phyloP scores from a whole-genome alignment of 169 alveolate species.

The Plasmodium adleri region DNA sequence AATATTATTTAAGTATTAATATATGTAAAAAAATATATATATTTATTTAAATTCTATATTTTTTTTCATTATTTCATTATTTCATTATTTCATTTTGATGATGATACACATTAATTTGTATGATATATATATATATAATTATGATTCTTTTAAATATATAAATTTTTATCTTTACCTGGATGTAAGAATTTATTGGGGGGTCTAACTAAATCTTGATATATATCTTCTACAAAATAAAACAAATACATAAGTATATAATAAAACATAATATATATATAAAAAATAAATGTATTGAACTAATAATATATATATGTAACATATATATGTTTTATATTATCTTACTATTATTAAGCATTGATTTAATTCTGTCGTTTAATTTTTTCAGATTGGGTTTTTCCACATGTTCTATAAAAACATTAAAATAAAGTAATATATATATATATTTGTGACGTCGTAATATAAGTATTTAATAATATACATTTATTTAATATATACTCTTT shows the following conservation, averaged over 20 bases:
- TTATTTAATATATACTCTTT: constrained; percentile 80
- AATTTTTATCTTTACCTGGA: constrained; percentile 84
- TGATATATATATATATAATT: too few species aligned
- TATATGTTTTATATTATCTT: background rate
- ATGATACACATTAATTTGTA: too few species aligned
- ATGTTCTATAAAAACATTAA: constrained; percentile 11
- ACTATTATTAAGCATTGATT: constrained; percentile 35
- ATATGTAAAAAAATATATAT: too few species aligned
- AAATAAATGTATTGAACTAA: too few species aligned
- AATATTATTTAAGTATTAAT: background rate
- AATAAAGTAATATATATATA: background rate
- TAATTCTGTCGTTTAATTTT: constrained; percentile 40
- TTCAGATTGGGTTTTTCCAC: constrained; percentile 45
- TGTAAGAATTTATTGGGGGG: constrained; percentile 83
- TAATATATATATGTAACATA: background rate
- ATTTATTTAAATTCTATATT: background rate
- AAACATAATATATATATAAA: background rate
- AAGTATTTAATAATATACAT: background rate
- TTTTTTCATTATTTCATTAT: background rate
- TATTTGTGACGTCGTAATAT: background rate
- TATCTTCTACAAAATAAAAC: constrained; percentile 23
- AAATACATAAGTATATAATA: background rate
- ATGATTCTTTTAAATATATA: constrained; percentile 63
- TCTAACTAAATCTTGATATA: constrained; percentile 74
- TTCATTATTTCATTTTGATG: constrained; percentile 11